phyloP scores from a whole-genome alignment of 2,329 filamentous ascomycete species.

The Talaromyces sp. region DNA sequence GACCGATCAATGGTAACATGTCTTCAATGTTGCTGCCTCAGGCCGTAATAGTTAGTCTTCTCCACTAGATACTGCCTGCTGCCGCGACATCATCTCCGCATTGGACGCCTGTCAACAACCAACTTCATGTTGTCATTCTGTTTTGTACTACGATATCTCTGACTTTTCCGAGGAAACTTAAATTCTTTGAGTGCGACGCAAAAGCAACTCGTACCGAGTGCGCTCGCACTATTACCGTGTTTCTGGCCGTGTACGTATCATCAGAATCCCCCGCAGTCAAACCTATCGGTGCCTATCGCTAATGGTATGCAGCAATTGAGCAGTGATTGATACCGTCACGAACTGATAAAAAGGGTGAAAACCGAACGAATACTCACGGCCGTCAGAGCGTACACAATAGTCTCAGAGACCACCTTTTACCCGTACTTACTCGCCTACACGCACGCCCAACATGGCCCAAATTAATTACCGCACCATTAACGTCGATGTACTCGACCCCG shows the following conservation, averaged over 20 bases:
- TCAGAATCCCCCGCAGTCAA: background rate
- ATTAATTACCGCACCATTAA: slow-evolving; percentile 83
- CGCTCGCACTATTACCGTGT: background rate
- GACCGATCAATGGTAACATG: background rate
- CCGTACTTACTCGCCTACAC: background rate
- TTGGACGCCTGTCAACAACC: slow-evolving; percentile 1
- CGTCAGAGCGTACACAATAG: background rate
- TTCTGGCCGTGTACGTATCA: background rate
- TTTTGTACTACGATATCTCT: background rate
- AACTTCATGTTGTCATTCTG: slow-evolving; percentile 16
- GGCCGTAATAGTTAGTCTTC: slow-evolving; percentile 4
- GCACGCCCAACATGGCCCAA: slow-evolving; percentile 34
- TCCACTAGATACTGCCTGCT: background rate
- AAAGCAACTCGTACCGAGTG: background rate
- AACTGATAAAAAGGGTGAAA: background rate
- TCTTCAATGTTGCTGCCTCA: slow-evolving; percentile 8
- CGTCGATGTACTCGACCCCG: slow-evolving; percentile 85
- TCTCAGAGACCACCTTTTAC: background rate
- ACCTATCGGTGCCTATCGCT: slow-evolving; percentile 13
- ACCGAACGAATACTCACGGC: background rate
- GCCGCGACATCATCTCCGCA: slow-evolving; percentile 16
- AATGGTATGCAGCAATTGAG: slow-evolving; percentile 7
- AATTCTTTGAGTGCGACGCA: background rate
- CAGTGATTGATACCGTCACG: background rate
- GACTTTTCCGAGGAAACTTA: background rate